A percentile compares a stretch with the other conserved stretches of the same genome.
Evolutionary conservation across 768 basidiomycete genomes (phyloP).

Genomic region (Podaxis rugospora): DNA sequence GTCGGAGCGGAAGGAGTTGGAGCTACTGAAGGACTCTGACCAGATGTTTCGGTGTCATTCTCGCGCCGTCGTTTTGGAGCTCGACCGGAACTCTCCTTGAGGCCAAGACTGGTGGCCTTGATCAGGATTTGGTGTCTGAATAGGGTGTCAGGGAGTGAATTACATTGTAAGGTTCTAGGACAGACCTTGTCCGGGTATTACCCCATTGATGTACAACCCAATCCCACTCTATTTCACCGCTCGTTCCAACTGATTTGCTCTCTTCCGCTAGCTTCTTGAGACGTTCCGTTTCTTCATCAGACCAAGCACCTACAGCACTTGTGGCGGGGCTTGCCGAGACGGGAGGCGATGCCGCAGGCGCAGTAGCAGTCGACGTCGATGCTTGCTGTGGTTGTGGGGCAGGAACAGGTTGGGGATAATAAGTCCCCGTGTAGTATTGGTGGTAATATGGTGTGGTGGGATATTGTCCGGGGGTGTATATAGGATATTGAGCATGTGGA

Average conservation of each 20-base stretch:
- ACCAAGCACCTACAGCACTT: slow-evolving; percentile 55
- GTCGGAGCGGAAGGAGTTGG: slow-evolving; percentile 24
- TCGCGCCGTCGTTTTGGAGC: slow-evolving; percentile 51
- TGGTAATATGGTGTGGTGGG: slow-evolving; percentile 64
- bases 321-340: slow-evolving; percentile 19
- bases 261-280: slow-evolving; percentile 68
- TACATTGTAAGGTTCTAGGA: background rate
- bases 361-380: slow-evolving; percentile 14
- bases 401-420: slow-evolving; percentile 16
- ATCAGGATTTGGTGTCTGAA: slow-evolving; percentile 77
- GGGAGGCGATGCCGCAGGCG: slow-evolving; percentile 15
- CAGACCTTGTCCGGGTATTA: slow-evolving; percentile 64
- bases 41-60: slow-evolving; percentile 21
- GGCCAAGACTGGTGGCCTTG: slow-evolving; percentile 72
- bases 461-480: slow-evolving; percentile 42
- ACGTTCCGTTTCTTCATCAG: slow-evolving; percentile 70
- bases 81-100: slow-evolving; percentile 69
- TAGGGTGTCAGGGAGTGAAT: background rate
- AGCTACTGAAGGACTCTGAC: slow-evolving; percentile 26
- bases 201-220: slow-evolving; percentile 74
- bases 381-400: slow-evolving; percentile 13
- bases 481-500: slow-evolving; percentile 40
- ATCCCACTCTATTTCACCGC: slow-evolving; percentile 77
- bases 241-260: slow-evolving; percentile 41
- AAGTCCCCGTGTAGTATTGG: slow-evolving; percentile 33